Evolutionary conservation across 495 filamentous ascomycete species (phyloP).

Genomic region (Melanomma pulvis-pyrius): DNA sequence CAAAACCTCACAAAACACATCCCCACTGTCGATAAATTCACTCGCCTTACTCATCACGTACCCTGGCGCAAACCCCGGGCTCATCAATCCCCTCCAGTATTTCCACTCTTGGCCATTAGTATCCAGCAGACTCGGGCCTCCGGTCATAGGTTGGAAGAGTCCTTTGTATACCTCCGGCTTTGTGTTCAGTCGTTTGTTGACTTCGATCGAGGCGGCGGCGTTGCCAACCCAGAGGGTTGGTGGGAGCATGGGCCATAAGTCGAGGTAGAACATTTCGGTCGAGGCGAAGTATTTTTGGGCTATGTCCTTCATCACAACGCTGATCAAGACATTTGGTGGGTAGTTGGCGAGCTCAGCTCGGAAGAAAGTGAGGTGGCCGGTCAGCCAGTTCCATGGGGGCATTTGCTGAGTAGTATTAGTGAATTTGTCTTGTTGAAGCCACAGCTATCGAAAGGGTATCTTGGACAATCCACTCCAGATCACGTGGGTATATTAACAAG

Average conservation of each 20-base stretch:
- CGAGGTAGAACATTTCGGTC: conserved; percentile 7
- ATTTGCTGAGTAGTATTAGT: neutral
- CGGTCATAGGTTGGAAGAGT: conserved; percentile 1
- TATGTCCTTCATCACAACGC: conserved; percentile 1
- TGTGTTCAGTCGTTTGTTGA: neutral
- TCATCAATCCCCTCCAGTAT: conserved; percentile 6
- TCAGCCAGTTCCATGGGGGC: conserved; percentile 9
- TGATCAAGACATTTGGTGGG: neutral
- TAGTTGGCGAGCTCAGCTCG: neutral
- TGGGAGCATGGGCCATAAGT: conserved; percentile 13
- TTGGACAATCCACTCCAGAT: too few species aligned
- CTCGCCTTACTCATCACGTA: conserved; percentile 2
- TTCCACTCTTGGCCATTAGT: conserved; percentile 10
- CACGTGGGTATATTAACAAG: too few species aligned
- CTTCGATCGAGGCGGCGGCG: neutral
- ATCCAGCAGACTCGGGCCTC: neutral
- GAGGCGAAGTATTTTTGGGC: neutral
- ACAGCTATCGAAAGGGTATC: too few species aligned
- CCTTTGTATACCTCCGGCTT: neutral
- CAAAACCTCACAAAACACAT: conserved; percentile 1
- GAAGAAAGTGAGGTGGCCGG: neutral
- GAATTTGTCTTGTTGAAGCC: neutral
- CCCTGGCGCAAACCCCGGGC: conserved; percentile 7
- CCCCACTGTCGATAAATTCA: neutral
- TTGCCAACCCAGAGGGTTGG: neutral